These are phyloP conservation scores for Carpinus fangiana DNA, from an alignment of 306 rosid species.

Conservation along the genomic window DNA sequence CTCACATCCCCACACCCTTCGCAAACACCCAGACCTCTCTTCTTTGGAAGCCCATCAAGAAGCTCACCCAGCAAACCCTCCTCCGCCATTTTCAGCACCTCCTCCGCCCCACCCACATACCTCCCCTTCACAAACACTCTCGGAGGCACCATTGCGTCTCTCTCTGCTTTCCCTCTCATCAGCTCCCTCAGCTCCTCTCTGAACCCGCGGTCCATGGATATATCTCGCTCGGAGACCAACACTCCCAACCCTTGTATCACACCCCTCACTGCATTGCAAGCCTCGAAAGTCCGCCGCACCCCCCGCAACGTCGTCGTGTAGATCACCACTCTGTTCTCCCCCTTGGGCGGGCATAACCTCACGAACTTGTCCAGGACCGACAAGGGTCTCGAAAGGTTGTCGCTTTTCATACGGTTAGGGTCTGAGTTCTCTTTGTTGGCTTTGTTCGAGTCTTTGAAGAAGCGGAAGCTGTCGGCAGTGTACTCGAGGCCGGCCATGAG, in stretches of 20 bases:
- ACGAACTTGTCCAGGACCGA: conserved; percentile 42
- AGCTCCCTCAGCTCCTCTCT: conserved; percentile 55
- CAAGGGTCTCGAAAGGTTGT: conserved; percentile 12
- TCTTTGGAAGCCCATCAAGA: conserved; percentile 63
- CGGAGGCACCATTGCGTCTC: conserved; percentile 52
- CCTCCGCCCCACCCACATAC: conserved; percentile 74
- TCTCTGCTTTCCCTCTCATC: conserved; percentile 42
- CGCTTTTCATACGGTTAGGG: conserved; percentile 32
- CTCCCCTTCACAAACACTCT: conserved; percentile 71
- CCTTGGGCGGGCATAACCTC: conserved; percentile 63
- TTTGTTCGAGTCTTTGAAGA: conserved; percentile 43
- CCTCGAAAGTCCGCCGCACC: conserved; percentile 72
- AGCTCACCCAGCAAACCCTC: conserved; percentile 64
- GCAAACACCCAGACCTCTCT: conserved; percentile 56
- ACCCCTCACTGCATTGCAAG: conserved; percentile 64
- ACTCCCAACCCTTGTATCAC: conserved; percentile 62
- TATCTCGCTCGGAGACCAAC: conserved; percentile 72
- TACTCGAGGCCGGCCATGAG: conserved; percentile 90
- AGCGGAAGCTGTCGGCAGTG: conserved; percentile 68
- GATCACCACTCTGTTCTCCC: conserved; percentile 75
- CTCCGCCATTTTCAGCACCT: conserved; percentile 57
- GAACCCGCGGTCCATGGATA: conserved; percentile 82
- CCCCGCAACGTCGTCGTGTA: conserved; percentile 87
- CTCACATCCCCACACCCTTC: conserved; percentile 83
- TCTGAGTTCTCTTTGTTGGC: conserved; percentile 62